phyloP scores from a whole-genome alignment of 2,329 filamentous ascomycete species.

The Diaporthe sp. region DNA sequence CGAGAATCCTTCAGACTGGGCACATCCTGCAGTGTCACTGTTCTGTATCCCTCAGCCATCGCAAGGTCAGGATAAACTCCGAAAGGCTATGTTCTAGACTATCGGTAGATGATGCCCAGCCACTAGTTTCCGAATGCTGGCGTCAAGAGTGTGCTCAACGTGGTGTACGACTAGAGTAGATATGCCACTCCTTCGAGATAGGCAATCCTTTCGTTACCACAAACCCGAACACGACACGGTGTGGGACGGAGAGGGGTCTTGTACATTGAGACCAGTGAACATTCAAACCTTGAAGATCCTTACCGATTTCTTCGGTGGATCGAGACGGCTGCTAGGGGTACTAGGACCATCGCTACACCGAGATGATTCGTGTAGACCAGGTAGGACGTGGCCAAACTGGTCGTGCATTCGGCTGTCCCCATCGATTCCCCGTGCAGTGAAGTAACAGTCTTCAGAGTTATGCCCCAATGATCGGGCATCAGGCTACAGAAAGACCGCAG shows the following conservation, averaged over 20 bases:
- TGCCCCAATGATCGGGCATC: neutral
- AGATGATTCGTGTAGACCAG: neutral
- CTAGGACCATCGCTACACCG: neutral
- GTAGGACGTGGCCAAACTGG: neutral
- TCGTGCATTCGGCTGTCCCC: neutral
- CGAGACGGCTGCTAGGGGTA: too few relatives aligned
- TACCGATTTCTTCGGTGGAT: neutral
- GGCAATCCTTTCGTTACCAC: neutral
- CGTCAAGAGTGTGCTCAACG: neutral
- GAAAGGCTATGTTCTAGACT: neutral
- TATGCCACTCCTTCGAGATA: neutral
- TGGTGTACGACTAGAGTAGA: neutral
- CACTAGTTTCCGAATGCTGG: neutral
- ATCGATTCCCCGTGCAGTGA: neutral
- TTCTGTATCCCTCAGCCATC: neutral
- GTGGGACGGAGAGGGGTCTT: too few relatives aligned
- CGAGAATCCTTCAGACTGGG: neutral
- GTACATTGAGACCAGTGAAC: neutral
- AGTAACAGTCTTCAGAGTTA: neutral
- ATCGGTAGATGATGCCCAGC: neutral
- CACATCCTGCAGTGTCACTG: neutral
- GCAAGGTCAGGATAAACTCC: neutral
- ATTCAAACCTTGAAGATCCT: neutral
- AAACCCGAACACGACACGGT: neutral
- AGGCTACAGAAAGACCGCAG: neutral